Percentiles rank a stretch among this genome's conserved stretches.
phyloP scores from a whole-genome alignment of 208 protist species.

The Phytomonas sp. region DNA sequence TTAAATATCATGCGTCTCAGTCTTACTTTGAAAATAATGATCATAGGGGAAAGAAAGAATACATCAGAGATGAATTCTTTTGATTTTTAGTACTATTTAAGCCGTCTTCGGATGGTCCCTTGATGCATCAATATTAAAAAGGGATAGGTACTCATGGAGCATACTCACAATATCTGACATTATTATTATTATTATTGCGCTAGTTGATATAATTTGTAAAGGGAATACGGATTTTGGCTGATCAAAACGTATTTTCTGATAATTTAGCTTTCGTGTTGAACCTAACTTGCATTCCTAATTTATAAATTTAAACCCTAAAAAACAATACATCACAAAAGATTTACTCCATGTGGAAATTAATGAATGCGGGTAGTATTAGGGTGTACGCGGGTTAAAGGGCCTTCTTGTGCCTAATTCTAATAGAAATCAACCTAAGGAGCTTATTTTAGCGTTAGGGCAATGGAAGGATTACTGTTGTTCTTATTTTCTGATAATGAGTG shows the following conservation, averaged over 20 bases:
- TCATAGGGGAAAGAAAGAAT: not conserved
- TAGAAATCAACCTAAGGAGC: not conserved
- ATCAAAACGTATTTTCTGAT: not conserved
- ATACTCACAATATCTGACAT: not conserved
- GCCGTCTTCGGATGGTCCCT: not conserved
- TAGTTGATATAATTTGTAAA: not conserved
- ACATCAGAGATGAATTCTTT: not conserved
- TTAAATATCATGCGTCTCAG: not conserved
- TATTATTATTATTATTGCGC: not conserved
- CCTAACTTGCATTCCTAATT: not conserved
- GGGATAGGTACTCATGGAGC: not conserved
- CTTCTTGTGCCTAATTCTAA: not conserved
- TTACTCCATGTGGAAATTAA: not conserved
- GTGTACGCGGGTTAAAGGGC: not conserved
- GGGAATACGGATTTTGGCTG: not conserved
- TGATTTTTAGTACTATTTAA: not conserved
- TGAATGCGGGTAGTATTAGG: not conserved
- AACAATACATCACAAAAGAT: not conserved
- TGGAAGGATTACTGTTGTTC: not conserved
- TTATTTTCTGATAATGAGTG: not conserved
- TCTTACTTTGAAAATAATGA: not conserved
- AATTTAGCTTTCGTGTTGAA: not conserved
- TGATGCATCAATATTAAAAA: not conserved
- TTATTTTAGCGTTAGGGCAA: not conserved
- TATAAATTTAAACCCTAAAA: not conserved